A percentile compares a stretch with the other conserved stretches of the same genome.
Conservation (phyloP, 2,329 filamentous ascomycete genomes). For the Aspergillus novofumigatus region DNA sequence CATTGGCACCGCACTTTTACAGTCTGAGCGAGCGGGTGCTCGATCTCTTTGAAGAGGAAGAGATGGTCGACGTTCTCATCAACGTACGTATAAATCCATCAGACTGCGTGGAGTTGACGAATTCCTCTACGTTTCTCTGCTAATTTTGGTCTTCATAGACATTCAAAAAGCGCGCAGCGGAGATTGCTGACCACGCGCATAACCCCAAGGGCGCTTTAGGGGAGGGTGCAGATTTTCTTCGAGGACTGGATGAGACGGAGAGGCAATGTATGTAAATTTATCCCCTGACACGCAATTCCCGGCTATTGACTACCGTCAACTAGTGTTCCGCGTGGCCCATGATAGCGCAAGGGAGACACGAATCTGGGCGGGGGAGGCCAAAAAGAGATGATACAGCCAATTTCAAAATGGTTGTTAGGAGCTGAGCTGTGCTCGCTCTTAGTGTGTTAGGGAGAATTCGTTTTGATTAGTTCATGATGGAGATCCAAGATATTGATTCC, state of each 20-base stretch:
- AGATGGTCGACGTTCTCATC: constrained; percentile 66
- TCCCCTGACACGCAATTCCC: background rate
- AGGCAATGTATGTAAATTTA: constrained; percentile 50
- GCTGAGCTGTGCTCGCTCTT: constrained; percentile 27
- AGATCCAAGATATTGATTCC: background rate
- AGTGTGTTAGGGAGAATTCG: background rate
- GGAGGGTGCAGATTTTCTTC: constrained; percentile 73
- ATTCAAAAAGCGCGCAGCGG: constrained; percentile 74
- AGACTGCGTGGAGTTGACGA: too few species aligned
- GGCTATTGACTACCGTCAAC: constrained; percentile 14
- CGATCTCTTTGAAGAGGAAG: constrained; percentile 87
- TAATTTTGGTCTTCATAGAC: constrained; percentile 46
- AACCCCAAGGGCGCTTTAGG: constrained; percentile 70
- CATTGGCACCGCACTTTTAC: constrained; percentile 84
- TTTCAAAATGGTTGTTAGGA: background rate
- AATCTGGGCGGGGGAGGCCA: constrained; percentile 64
- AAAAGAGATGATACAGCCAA: constrained; percentile 37
- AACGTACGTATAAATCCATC: constrained; percentile 32
- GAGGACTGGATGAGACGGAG: constrained; percentile 87
- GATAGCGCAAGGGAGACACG: constrained; percentile 67
- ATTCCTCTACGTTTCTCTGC: background rate
- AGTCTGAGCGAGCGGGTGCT: constrained; percentile 78
- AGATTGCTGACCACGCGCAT: constrained; percentile 83
- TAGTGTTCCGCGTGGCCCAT: constrained; percentile 69
- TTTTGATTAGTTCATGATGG: background rate